Base-by-base conservation (phyloP, 345 rosid species). In the Boechera stricta region DNA sequence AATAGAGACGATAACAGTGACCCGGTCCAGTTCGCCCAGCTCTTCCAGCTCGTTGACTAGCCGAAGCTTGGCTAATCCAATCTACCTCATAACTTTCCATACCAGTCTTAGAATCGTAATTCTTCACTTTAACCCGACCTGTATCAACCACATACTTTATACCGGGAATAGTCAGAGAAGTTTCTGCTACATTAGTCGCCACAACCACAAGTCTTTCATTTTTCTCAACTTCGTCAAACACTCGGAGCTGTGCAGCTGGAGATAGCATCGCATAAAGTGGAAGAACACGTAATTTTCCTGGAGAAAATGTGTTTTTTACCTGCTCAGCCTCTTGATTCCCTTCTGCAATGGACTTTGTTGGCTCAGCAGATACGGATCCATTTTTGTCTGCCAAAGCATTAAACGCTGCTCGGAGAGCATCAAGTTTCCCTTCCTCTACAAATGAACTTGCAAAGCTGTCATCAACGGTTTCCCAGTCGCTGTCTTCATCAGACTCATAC, bases 1-100 rank as follows among this genome's bases (percentile, higher is more conserved):
- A 89, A 71, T 92, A 94, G 54, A 94, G 89, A 71, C 94, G 90
- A 74, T 94, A 94, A 71, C 95, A 94, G 81, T 94, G 96, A 45
- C 97, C 97, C 76, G 97, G 97, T 58, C 89, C 94, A 36, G 97
- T 94, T 88, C 98, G 86, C 71, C 98, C 98, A 77, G 98, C 91
- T 84, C 98, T 84, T 84, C 98, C 97, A 52, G 96, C 94, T 61
- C 98, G 90, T 78, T 94, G 98, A 76, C 88, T 88, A 63, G 97
- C 94, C 5, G 97, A 94, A 69, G 98, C 94, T 78, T 91, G 91
- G 73, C 97, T 94, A 62, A 94, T 91, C 96, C 97, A 94, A 29
- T 87, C 90, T 28, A 90, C 78, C 62, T 89, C 91, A 74, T 85
- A 94, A 6, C 82, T 75, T 79, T 91, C 97, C 84, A 91, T 84